Percentiles rank a stretch among this genome's conserved stretches.
Evolutionary conservation across 768 basidiomycete genomes (phyloP).

Genomic region (Mycena indigotica): DNA sequence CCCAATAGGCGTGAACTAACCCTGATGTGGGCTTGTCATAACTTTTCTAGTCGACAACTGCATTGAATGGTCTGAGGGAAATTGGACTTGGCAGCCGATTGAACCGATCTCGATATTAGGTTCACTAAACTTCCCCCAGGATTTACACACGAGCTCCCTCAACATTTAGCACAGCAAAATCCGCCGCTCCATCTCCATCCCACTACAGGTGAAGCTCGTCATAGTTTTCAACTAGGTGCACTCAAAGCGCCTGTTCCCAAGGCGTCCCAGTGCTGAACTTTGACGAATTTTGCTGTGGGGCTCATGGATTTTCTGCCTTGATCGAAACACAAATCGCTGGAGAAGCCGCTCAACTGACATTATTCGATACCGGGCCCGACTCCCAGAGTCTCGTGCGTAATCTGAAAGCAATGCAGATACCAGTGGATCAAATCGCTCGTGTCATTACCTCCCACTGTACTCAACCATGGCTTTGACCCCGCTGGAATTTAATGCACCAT

Average conservation of each 20-base stretch:
- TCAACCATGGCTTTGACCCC: not conserved
- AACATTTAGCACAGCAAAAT: constrained; percentile 57
- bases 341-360: constrained; percentile 49
- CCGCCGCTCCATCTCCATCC: constrained; percentile 32
- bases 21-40: constrained; percentile 35
- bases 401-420: constrained; percentile 57
- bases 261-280: constrained; percentile 71
- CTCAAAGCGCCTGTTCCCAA: too few species aligned
- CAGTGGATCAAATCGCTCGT: constrained; percentile 55
- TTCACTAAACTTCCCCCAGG: constrained; percentile 80
- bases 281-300: constrained; percentile 76
- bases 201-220: not conserved
- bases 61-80: constrained; percentile 67
- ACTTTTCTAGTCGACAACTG: constrained; percentile 77
- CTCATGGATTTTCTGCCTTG: constrained; percentile 82
- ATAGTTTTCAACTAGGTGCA: too few species aligned
- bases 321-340: constrained; percentile 64
- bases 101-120: constrained; percentile 40
- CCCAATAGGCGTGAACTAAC: not conserved
- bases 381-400: constrained; percentile 75
- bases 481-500: not conserved
- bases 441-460: constrained; percentile 74
- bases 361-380: constrained; percentile 89
- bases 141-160: constrained; percentile 70
- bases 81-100: not conserved